phyloP scores from a whole-genome alignment of 2,329 filamentous ascomycete genomes.

The Bipolaris cookei region DNA sequence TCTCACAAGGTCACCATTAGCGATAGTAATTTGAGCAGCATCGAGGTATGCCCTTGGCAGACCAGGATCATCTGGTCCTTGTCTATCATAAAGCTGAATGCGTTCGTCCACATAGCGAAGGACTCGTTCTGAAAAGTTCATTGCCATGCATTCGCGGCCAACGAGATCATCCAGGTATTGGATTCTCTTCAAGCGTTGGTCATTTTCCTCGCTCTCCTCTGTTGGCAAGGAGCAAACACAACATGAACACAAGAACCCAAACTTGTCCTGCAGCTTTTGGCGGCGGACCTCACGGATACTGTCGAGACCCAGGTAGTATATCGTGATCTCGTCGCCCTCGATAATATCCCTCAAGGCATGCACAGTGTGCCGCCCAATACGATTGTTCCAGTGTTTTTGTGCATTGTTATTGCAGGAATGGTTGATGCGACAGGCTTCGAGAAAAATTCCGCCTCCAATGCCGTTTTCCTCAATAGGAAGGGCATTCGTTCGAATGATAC shows the following conservation, averaged over 20 bases:
- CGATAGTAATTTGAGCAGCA: constrained; percentile 36
- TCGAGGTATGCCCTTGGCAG: constrained; percentile 33
- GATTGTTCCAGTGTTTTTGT: constrained; percentile 46
- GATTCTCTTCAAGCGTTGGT: constrained; percentile 36
- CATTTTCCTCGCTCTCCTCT: constrained; percentile 41
- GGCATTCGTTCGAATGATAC: constrained; percentile 44
- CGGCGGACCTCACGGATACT: constrained; percentile 33
- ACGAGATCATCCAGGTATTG: constrained; percentile 31
- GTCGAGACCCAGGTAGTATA: constrained; percentile 39
- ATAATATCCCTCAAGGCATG: constrained; percentile 50
- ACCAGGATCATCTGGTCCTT: constrained; percentile 27
- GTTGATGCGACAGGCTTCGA: constrained; percentile 47
- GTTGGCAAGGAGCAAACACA: constrained; percentile 46
- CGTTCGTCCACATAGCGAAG: constrained; percentile 29
- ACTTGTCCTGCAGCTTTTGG: constrained; percentile 33
- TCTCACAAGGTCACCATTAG: constrained; percentile 42
- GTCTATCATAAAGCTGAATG: constrained; percentile 21
- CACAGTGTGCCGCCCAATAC: constrained; percentile 38
- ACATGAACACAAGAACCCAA: constrained; percentile 48
- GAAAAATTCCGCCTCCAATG: constrained; percentile 42
- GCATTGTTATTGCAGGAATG: constrained; percentile 50
- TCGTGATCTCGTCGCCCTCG: constrained; percentile 46
- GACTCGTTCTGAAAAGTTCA: constrained; percentile 15
- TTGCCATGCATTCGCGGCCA: constrained; percentile 15
- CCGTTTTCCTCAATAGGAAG: constrained; percentile 36